phyloP scores from a whole-genome alignment of 2,329 filamentous ascomycete genomes.

The Calonectria pseudoturangicola region DNA sequence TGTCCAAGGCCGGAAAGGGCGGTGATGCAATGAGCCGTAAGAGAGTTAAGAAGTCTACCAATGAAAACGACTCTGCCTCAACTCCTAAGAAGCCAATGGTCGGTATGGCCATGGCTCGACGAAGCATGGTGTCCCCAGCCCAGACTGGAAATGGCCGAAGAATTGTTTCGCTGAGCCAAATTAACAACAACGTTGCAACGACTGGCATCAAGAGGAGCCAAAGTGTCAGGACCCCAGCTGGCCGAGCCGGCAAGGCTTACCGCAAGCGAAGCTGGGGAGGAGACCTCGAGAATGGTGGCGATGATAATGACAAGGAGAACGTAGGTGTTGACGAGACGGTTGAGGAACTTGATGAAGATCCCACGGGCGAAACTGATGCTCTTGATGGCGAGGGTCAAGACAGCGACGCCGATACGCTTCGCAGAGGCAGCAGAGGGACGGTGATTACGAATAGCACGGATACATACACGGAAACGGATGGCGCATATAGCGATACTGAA shows the following conservation, averaged over 20 bases:
- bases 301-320: conserved; percentile 78
- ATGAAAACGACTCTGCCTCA: conserved; percentile 52
- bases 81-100: conserved; percentile 62
- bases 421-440: conserved; percentile 69
- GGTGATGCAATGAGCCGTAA: conserved; percentile 77
- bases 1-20: conserved; percentile 77
- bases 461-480: conserved; percentile 61
- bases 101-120: conserved; percentile 73
- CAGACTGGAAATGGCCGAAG: conserved; percentile 79
- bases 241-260: conserved; percentile 61
- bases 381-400: conserved; percentile 55
- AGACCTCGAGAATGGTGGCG: conserved; percentile 67
- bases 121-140: conserved; percentile 67
- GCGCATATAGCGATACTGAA: conserved; percentile 66
- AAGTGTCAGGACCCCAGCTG: conserved; percentile 80
- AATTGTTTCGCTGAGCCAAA: conserved; percentile 93
- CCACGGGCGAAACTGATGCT: conserved; percentile 45
- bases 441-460: conserved; percentile 65
- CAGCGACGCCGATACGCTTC: conserved; percentile 72
- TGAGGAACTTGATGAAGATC: conserved; percentile 69
- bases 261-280: conserved; percentile 84
- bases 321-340: conserved; percentile 77
- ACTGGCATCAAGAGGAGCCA: conserved; percentile 84
- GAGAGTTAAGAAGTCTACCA: conserved; percentile 67
- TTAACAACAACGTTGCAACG: conserved; percentile 82